Conservation (phyloP, 768 basidiomycete genomes). For the Auricularia sp. region DNA sequence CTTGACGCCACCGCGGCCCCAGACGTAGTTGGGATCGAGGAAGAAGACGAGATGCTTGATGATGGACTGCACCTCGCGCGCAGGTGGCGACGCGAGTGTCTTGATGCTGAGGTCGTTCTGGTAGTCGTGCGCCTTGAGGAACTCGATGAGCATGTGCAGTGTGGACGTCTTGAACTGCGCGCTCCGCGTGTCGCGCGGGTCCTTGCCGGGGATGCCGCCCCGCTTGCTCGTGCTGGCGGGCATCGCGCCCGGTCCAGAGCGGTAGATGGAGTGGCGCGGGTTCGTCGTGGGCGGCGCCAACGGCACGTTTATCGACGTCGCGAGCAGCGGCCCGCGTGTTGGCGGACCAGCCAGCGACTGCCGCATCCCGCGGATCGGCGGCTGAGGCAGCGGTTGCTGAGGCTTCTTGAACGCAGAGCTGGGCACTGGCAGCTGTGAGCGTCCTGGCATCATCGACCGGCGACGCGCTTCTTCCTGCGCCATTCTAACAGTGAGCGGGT, state of each 20-base stretch:
- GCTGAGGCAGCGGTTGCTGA: constrained; percentile 19
- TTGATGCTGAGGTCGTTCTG: constrained; percentile 48
- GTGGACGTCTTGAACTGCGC: constrained; percentile 60
- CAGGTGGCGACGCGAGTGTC: constrained; percentile 66
- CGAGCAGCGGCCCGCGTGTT: constrained; percentile 43
- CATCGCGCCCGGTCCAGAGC: constrained; percentile 53
- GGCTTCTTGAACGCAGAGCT: constrained; percentile 61
- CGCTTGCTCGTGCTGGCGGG: constrained; percentile 60
- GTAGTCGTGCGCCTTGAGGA: constrained; percentile 54
- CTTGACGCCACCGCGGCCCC: constrained; percentile 38
- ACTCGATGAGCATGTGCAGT: constrained; percentile 66
- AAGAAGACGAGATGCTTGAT: constrained; percentile 66
- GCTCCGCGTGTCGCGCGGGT: constrained; percentile 71
- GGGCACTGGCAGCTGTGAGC: constrained; percentile 63
- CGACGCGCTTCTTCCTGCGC: not conserved
- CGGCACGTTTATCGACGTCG: constrained; percentile 11
- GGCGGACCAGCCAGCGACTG: constrained; percentile 73
- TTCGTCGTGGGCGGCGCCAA: constrained; percentile 33
- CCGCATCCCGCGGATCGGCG: constrained; percentile 27
- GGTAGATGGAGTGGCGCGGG: constrained; percentile 57
- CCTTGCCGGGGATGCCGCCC: constrained; percentile 43
- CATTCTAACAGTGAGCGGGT: not conserved
- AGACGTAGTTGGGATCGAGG: constrained; percentile 58
- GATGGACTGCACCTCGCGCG: constrained; percentile 76
- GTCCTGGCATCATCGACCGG: constrained; percentile 21